A percentile compares a stretch with the other conserved stretches of the same genome.
Evolutionary conservation across 179 eudicot genomes (phyloP).

Genomic region (Silene vulgaris): DNA sequence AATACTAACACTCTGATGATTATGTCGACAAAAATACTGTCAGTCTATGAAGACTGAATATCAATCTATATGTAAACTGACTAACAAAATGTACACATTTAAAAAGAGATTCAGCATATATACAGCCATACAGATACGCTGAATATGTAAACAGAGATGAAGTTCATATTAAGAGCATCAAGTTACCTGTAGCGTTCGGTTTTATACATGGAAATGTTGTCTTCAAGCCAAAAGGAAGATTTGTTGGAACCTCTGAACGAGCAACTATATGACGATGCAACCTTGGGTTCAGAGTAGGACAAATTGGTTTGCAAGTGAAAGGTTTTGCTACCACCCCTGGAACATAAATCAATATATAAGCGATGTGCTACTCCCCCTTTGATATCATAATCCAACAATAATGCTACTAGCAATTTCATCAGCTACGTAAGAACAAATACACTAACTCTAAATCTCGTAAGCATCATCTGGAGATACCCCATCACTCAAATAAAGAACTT

Average conservation of each 20-base stretch:
- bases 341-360: constrained; percentile 9
- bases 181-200: constrained; percentile 7
- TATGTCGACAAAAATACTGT: background rate
- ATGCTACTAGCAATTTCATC: no score
- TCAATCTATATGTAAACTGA: background rate
- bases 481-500: no score
- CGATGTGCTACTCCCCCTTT: no score
- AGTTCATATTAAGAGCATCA: background rate
- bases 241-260: constrained; percentile 1
- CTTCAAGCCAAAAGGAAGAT: background rate
- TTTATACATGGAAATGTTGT: constrained; percentile 3
- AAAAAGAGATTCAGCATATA: background rate
- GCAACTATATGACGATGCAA: background rate
- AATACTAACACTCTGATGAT: background rate
- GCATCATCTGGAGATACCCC: no score
- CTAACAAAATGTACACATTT: background rate
- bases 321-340: constrained; percentile 16
- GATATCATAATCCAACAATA: no score
- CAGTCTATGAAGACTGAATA: background rate
- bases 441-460: no score
- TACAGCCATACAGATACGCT: background rate
- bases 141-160: background rate
- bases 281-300: background rate
- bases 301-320: background rate
- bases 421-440: no score